phyloP scores from a whole-genome alignment of 306 rosid genomes.

The Trichosanthes cucumerina region DNA sequence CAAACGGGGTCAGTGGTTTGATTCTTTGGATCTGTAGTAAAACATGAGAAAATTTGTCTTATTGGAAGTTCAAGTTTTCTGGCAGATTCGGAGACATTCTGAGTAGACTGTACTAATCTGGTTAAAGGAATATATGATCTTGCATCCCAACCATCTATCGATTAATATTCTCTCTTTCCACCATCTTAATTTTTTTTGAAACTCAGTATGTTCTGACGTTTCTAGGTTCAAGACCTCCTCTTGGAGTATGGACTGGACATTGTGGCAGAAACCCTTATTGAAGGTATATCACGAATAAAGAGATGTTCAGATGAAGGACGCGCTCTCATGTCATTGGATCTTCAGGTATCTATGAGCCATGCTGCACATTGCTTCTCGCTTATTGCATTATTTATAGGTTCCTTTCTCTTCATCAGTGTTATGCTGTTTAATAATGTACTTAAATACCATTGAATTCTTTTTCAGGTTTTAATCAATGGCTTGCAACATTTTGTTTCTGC shows the following conservation, averaged over 20 bases:
- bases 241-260: conserved; percentile 72
- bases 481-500: conserved; percentile 67
- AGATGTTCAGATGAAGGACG: conserved; percentile 96
- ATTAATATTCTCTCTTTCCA: not conserved
- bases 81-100: not conserved
- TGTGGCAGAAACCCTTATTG: conserved; percentile 77
- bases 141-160: not conserved
- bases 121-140: not conserved
- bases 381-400: conserved; percentile 11
- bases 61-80: not conserved
- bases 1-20: not conserved
- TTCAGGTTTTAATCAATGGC: conserved; percentile 95
- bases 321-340: conserved; percentile 91
- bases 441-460: conserved; percentile 12
- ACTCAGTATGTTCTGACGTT: not conserved
- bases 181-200: not conserved
- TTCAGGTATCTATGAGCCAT: conserved; percentile 44
- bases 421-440: conserved; percentile 15
- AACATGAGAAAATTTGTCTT: not conserved
- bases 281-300: conserved; percentile 92
- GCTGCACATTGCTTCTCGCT: not conserved
- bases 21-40: not conserved
- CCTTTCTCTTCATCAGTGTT: conserved; percentile 2
- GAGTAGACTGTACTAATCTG: not conserved
- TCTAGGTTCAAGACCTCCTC: conserved; percentile 65